Evolutionary conservation across 345 rosid genomes (phyloP), one percentile per base, ranked within the genome.

Genomic region (Chamaenerion angustifolium): DNA sequence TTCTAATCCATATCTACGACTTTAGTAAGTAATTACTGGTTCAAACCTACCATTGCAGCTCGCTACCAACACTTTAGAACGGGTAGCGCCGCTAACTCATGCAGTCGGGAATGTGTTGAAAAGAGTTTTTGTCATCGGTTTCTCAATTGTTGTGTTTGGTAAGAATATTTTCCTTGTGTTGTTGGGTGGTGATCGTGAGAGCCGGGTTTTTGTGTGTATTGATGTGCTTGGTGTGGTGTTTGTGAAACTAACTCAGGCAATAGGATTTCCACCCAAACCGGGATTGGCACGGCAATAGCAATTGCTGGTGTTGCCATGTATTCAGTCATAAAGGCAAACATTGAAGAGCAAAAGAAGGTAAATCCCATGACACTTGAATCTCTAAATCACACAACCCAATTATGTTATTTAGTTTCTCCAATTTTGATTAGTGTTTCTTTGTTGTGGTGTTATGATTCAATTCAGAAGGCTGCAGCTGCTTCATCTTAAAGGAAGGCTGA

Each of bases 101-200:
- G 98, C 96, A 4, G 94, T 90, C 51, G 98, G 98, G 59, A 90
- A 90, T 68, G 98, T 90, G 69, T 74, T 90, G 76, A 90, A 90
- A 66, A 88, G 98, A 63, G 98, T 86, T 43, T 86, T 90, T 45
- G 98, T 90, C 47, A 90, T 90, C 15, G 98, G 93, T 27, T 90
- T 90, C 79, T 81, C 98, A 41, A 86, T 92, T 63, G 17, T 86
- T 15, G 45, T 59, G 63, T 86, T 92, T 40, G 98, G 96, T 86
- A 68, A 70, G 58, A 45, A 16, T 16, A 12, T 9, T 35, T n/a
- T 37, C 16, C 19, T 8, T 46, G 12, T 15, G 12, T n/a, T 19
- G 10, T 16, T 49, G n/a, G n/a, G 3, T 5, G 0, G 0, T 5
- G n/a, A n/a, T n/a, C n/a, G n/a, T n/a, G n/a, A n/a, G n/a, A n/a